phyloP scores from a whole-genome alignment of 768 basidiomycete genomes.

The Tremella mesenterica region DNA sequence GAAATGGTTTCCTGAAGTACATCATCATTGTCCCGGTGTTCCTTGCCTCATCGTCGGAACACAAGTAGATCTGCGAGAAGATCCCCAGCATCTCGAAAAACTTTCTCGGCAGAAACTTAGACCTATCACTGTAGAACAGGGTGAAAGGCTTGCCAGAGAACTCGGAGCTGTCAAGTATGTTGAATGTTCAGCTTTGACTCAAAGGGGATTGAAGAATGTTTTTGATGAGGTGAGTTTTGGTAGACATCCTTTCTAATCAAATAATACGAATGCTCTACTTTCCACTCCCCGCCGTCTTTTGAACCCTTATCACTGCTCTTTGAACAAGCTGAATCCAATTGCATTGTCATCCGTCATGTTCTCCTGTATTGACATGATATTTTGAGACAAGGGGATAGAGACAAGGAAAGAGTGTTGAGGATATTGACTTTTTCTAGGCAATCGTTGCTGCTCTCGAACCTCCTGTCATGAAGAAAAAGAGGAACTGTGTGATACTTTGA shows the following conservation, averaged over 20 bases:
- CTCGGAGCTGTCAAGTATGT: conserved; percentile 98
- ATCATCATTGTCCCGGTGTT: conserved; percentile 98
- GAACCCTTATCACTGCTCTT: too few species aligned
- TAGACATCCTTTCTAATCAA: conserved; percentile 10
- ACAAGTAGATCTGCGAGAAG: conserved; percentile 93
- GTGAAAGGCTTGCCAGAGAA: conserved; percentile 91
- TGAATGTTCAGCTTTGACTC: conserved; percentile 97
- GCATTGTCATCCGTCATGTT: too few species aligned
- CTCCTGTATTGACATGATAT: too few species aligned
- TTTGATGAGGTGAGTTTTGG: conserved; percentile 82
- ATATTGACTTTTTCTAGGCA: too few species aligned
- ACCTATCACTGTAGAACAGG: conserved; percentile 77
- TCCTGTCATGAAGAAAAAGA: conserved; percentile 76
- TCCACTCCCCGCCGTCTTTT: too few species aligned
- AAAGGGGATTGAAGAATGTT: conserved; percentile 99
- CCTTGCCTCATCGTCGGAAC: conserved; percentile 99
- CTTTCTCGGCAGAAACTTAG: conserved; percentile 91
- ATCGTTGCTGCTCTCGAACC: conserved; percentile 98
- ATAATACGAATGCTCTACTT: not conserved
- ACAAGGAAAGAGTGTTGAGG: too few species aligned
- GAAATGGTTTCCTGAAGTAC: conserved; percentile 99
- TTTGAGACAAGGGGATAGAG: too few species aligned
- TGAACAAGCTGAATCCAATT: too few species aligned
- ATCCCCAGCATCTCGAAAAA: conserved; percentile 87
- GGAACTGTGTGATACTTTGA: conserved; percentile 79